Percentiles rank a stretch among this genome's conserved stretches.
phyloP scores from a whole-genome alignment of 163 green algal species.

The Prototheca cutis region DNA sequence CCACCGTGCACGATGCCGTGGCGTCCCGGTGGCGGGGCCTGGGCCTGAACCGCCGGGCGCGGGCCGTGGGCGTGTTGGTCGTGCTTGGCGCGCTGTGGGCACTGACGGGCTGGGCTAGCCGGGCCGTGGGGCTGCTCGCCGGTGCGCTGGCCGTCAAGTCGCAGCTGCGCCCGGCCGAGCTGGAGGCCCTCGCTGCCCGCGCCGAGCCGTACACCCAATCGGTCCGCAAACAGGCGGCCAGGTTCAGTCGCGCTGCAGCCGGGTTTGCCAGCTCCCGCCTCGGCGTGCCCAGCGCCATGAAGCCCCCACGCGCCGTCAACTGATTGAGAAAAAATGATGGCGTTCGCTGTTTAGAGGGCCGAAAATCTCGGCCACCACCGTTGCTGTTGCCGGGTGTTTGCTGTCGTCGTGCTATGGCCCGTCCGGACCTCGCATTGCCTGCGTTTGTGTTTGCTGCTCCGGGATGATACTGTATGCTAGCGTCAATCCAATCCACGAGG shows the following conservation, averaged over 20 bases:
- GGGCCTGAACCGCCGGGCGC: conserved; percentile 21
- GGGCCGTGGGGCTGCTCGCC: conserved; percentile 21
- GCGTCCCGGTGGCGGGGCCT: no score
- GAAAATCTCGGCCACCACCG: no score
- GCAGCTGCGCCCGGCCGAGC: conserved; percentile 27
- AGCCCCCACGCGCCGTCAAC: background rate
- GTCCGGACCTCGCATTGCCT: no score
- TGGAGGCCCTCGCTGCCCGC: conserved; percentile 1
- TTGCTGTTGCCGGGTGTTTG: no score
- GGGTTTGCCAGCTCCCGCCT: conserved; percentile 9
- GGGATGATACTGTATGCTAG: no score
- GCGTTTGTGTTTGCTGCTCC: no score
- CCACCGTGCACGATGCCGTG: no score
- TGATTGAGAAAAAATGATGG: background rate
- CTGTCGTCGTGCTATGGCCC: no score
- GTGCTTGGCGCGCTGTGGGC: conserved; percentile 18
- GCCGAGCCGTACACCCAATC: conserved; percentile 28
- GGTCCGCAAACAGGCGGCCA: conserved; percentile 22
- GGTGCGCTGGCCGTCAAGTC: conserved; percentile 21
- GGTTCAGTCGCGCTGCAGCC: conserved; percentile 11
- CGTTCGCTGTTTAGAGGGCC: no score
- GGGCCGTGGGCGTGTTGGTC: conserved; percentile 9
- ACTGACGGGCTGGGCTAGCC: conserved; percentile 15
- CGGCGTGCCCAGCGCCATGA: background rate
- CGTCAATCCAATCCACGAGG: no score